These are phyloP conservation scores for Clathrus columnatus DNA, from an alignment of 768 basidiomycete genomes.

Conservation along the genomic window DNA sequence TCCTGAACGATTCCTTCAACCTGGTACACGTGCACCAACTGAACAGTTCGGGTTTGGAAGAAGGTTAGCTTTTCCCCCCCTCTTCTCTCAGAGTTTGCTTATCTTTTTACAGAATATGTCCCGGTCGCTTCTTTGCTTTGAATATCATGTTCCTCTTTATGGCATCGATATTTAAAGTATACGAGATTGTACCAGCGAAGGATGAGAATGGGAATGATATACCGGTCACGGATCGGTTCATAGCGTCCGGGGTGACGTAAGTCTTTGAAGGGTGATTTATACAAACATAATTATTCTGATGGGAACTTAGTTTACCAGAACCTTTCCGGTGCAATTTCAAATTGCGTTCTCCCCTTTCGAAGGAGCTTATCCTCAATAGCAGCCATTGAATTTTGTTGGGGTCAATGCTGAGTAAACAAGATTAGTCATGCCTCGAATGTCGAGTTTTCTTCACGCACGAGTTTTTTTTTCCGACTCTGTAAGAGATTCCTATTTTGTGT, in stretches of 20 bases:
- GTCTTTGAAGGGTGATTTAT: not conserved
- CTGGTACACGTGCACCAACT: slow-evolving; percentile 17
- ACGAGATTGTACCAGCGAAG: slow-evolving; percentile 8
- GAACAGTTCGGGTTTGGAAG: slow-evolving; percentile 33
- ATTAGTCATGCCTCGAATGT: too few species aligned
- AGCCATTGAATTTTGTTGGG: too few species aligned
- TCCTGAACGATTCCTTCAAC: slow-evolving; percentile 28
- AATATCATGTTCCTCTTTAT: slow-evolving; percentile 7
- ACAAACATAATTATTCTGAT: not conserved
- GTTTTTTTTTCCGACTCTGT: too few species aligned
- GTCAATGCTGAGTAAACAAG: too few species aligned
- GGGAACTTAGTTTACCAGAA: slow-evolving; percentile 23
- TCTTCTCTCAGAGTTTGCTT: not conserved
- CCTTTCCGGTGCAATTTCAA: slow-evolving; percentile 22
- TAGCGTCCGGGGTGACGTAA: not conserved
- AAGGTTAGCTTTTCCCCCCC: slow-evolving; percentile 10
- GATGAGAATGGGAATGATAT: slow-evolving; percentile 9
- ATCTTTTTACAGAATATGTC: not conserved
- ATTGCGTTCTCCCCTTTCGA: slow-evolving; percentile 24
- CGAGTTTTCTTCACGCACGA: too few species aligned
- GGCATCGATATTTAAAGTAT: slow-evolving; percentile 12
- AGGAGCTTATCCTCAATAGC: slow-evolving; percentile 14
- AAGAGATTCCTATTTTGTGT: too few species aligned
- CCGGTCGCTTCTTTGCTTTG: not conserved
- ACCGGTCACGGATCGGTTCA: not conserved